phyloP scores from a whole-genome alignment of 1,139 yeast species.

The Magnusiomyces paraingens region DNA sequence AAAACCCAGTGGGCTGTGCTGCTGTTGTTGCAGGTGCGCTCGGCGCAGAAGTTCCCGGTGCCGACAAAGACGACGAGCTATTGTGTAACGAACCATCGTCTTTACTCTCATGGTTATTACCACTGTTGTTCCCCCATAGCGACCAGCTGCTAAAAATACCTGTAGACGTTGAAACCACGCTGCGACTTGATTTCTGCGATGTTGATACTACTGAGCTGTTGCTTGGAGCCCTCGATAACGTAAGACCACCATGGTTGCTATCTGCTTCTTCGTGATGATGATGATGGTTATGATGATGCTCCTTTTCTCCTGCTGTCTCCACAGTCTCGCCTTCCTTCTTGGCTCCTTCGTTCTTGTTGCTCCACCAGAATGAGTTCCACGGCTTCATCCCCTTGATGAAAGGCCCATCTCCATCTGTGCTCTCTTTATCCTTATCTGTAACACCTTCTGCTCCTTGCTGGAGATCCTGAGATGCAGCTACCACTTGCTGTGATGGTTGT shows the following conservation, averaged over 20 bases:
- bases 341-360: constrained; percentile 2
- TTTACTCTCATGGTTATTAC: neutral
- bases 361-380: constrained; percentile 14
- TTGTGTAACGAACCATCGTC: no score
- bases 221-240: neutral
- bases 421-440: neutral
- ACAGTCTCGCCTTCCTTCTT: no score
- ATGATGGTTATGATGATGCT: neutral
- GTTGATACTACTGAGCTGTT: neutral
- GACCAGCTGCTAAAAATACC: constrained; percentile 14
- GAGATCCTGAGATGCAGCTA: constrained; percentile 3
- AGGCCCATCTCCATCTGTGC: no score
- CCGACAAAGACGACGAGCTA: no score
- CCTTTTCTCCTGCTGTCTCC: no score
- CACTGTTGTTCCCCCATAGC: constrained; percentile 12
- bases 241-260: neutral
- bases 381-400: constrained; percentile 6
- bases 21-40: neutral
- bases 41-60: neutral
- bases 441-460: neutral
- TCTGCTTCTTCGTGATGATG: neutral
- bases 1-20: neutral
- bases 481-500: neutral
- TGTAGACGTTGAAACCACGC: constrained; percentile 2
- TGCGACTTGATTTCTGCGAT: neutral